A percentile compares a stretch with the other conserved stretches of the same genome.
These are phyloP conservation scores for Coelastrella sp. DNA, from an alignment of 139 green algal species.

Conservation along the genomic window DNA sequence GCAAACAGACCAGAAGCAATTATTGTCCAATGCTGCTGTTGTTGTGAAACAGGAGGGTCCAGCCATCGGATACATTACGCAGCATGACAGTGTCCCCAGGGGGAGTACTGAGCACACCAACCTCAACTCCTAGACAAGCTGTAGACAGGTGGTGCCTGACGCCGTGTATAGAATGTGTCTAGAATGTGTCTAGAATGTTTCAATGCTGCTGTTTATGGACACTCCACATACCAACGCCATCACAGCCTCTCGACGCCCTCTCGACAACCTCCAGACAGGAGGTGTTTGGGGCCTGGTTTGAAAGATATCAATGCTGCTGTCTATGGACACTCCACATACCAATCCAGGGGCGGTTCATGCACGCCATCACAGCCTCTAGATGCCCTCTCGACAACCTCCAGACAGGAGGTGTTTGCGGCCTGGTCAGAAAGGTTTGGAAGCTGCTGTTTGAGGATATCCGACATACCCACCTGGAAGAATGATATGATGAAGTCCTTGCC, in stretches of 20 bases:
- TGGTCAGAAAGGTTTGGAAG: not conserved
- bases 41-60: not conserved
- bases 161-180: too few relatives aligned
- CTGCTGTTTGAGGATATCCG: not conserved
- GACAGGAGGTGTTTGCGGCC: not conserved
- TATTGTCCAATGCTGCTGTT: not conserved
- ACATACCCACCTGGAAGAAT: slow-evolving; percentile 58
- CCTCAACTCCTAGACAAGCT: too few relatives aligned
- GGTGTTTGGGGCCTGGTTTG: not conserved
- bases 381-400: not conserved
- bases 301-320: not conserved
- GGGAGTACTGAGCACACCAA: not conserved
- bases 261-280: not conserved
- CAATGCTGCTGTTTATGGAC: too few relatives aligned
- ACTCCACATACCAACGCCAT: too few relatives aligned
- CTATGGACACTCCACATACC: too few relatives aligned
- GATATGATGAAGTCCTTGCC: slow-evolving; percentile 53
- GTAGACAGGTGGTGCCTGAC: too few relatives aligned
- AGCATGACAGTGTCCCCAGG: not conserved
- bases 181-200: too few relatives aligned
- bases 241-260: not conserved
- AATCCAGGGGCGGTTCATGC: too few relatives aligned
- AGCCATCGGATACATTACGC: too few relatives aligned
- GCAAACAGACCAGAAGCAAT: not conserved
- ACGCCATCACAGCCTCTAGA: not conserved